phyloP scores from a whole-genome alignment of 345 rosid species.

The Turnera subulata region DNA sequence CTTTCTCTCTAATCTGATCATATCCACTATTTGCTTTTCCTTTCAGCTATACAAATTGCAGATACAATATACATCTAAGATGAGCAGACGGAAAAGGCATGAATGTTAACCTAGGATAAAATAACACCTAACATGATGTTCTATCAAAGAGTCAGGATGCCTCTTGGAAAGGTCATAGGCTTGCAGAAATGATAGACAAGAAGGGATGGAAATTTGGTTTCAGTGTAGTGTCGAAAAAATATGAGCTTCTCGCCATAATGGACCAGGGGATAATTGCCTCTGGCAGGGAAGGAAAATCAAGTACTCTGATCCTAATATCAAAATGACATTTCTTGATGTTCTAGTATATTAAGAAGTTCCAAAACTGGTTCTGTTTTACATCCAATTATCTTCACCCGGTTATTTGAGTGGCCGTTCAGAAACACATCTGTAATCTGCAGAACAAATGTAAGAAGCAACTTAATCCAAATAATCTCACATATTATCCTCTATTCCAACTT shows the following conservation, averaged over 20 bases:
- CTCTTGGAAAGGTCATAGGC: too few species aligned
- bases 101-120: neutral
- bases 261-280: neutral
- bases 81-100: neutral
- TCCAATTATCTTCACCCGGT: slow-evolving; percentile 32
- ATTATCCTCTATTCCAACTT: too few species aligned
- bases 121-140: neutral
- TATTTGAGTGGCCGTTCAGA: slow-evolving; percentile 26
- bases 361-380: slow-evolving; percentile 18
- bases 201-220: neutral
- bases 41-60: slow-evolving; percentile 6
- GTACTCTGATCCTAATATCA: slow-evolving; percentile 5
- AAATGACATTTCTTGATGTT: slow-evolving; percentile 22
- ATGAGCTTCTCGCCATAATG: neutral
- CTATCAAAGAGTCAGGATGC: too few species aligned
- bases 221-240: neutral
- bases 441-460: neutral
- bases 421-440: slow-evolving; percentile 25
- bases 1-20: neutral
- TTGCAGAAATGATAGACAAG: too few species aligned
- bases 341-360: slow-evolving; percentile 18
- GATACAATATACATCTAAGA: neutral
- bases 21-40: neutral
- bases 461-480: too few species aligned
- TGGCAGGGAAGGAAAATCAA: neutral